phyloP scores from a whole-genome alignment of 2,329 filamentous ascomycete species.

The Colletotrichum tamarilloi region DNA sequence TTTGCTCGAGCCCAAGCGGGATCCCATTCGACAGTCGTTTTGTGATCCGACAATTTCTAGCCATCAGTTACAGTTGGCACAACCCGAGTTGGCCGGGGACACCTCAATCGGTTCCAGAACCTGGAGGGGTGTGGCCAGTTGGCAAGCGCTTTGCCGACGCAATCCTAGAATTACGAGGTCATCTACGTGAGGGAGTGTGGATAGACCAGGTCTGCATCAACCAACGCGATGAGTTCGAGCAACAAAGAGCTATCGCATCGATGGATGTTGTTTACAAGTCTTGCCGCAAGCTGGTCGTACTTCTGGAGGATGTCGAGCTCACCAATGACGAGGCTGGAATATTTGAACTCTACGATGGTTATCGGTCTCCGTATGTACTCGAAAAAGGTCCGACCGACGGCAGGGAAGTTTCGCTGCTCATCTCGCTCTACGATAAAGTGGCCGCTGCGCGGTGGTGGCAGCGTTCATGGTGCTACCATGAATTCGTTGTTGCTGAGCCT shows the following conservation, averaged over 20 bases:
- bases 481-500: constrained; percentile 18
- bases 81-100: constrained; percentile 1
- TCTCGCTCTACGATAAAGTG: constrained; percentile 8
- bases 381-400: background rate
- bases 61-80: constrained; percentile 26
- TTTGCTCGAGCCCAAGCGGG: background rate
- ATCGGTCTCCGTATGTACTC: background rate
- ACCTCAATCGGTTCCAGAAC: background rate
- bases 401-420: background rate
- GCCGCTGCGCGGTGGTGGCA: constrained; percentile 26
- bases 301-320: constrained; percentile 21
- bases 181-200: constrained; percentile 40
- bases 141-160: constrained; percentile 9
- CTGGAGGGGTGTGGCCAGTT: constrained; percentile 9
- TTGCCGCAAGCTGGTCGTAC: constrained; percentile 13
- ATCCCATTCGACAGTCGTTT: background rate
- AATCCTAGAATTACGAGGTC: background rate
- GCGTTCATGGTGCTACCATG: constrained; percentile 26
- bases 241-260: constrained; percentile 18
- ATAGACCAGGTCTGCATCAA: constrained; percentile 55
- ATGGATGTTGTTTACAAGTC: constrained; percentile 23
- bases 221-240: constrained; percentile 48
- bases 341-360: background rate
- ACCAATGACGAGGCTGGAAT: background rate
- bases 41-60: background rate